Conservation (phyloP, 2,329 filamentous ascomycete species). For the Anthostomella pinea region DNA sequence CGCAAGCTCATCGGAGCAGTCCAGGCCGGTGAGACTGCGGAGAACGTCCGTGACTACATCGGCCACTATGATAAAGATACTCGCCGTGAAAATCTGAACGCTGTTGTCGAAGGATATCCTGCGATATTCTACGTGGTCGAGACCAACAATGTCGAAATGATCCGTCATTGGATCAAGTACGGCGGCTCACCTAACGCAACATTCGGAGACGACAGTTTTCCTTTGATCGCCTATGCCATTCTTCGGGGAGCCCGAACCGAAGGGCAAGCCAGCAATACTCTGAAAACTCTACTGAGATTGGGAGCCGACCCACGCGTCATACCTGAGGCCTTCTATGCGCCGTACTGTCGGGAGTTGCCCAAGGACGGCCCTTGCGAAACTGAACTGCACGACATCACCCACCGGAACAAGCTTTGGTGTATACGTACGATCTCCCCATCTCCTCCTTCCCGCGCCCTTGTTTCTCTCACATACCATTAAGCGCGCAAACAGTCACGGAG, state of each 20-base stretch:
- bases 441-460: too few relatives aligned
- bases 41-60: slow-evolving; percentile 13
- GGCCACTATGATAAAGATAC: slow-evolving; percentile 4
- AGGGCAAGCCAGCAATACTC: slow-evolving; percentile 2
- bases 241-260: slow-evolving; percentile 6
- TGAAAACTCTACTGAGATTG: slow-evolving; percentile 13
- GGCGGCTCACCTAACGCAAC: slow-evolving; percentile 17
- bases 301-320: slow-evolving; percentile 13
- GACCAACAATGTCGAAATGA: slow-evolving; percentile 10
- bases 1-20: slow-evolving; percentile 9
- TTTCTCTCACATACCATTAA: too few relatives aligned
- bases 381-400: slow-evolving; percentile 7
- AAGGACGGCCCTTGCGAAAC: slow-evolving; percentile 7
- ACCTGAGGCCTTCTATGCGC: slow-evolving; percentile 17
- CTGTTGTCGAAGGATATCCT: slow-evolving; percentile 11
- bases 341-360: slow-evolving; percentile 14
- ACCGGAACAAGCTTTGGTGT: slow-evolving; percentile 18
- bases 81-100: slow-evolving; percentile 9
- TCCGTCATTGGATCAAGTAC: slow-evolving; percentile 16
- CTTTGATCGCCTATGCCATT: slow-evolving; percentile 17
- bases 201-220: slow-evolving; percentile 8
- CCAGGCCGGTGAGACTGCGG: slow-evolving; percentile 3
- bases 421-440: too few relatives aligned
- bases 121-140: slow-evolving; percentile 19
- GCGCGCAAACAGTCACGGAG: too few relatives aligned